Evolutionary conservation across 169 alveolate species (phyloP).

Genomic region (Plasmodium adleri): DNA sequence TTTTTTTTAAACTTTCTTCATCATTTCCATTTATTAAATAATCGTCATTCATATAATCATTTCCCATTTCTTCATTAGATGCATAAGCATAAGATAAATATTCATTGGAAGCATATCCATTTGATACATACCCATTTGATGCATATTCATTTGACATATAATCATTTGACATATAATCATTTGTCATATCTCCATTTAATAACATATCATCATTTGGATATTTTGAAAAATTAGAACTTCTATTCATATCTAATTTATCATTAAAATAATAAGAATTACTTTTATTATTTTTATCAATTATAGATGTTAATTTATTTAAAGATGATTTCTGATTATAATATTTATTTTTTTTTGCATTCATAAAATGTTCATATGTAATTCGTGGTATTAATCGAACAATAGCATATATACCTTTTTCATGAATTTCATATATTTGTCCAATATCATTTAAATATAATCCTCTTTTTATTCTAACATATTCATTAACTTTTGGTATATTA

Average conservation of each 20-base stretch:
- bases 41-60: too few relatives aligned
- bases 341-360: slow-evolving; percentile 11
- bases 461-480: slow-evolving; percentile 87
- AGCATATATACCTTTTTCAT: slow-evolving; percentile 85
- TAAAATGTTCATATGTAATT: slow-evolving; percentile 72
- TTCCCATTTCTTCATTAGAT: not conserved
- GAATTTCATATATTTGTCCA: slow-evolving; percentile 89
- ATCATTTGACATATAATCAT: not conserved
- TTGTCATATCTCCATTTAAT: too few relatives aligned
- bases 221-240: not conserved
- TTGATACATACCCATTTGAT: too few relatives aligned
- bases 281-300: slow-evolving; percentile 24
- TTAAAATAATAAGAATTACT: slow-evolving; percentile 7
- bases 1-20: not conserved
- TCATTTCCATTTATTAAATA: not conserved
- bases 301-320: slow-evolving; percentile 5
- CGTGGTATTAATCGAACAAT: slow-evolving; percentile 88
- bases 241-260: slow-evolving; percentile 26
- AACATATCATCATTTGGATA: not conserved
- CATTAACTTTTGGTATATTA: slow-evolving; percentile 85
- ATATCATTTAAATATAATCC: slow-evolving; percentile 89
- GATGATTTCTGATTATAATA: slow-evolving; percentile 1
- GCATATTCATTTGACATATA: not conserved
- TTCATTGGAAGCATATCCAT: not conserved
- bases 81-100: too few relatives aligned